Evolutionary conservation across 176 grass and related monocot species (phyloP), one percentile per base, ranked within the genome.

Genomic region (Neostapfia colusana): DNA sequence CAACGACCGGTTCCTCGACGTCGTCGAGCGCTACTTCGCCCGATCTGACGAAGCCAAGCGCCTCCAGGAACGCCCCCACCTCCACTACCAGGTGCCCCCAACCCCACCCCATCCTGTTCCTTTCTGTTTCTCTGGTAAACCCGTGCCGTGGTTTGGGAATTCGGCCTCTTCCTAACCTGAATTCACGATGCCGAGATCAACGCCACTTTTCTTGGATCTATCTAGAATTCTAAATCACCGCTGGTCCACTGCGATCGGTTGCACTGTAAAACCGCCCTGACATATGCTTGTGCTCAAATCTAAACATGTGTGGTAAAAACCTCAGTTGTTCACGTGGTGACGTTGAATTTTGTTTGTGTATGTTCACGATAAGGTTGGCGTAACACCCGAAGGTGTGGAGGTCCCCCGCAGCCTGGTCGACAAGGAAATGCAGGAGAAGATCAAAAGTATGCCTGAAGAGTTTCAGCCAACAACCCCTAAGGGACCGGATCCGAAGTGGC

Each of bases 401-500:
- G 68, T 99, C 69, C 95, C 95, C 10, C 89, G 95, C 57, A 95
- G 92, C 54, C 63, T 99, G 31, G 92, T 99, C 6, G 95, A 99
- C 83, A 82, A 84, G 67, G 81, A 95, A 71, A 92, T 99, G 73
- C 87, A 95, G 71, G 85, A 84, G 61, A 95, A 75, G 82, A 90
- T 99, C 58, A 95, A 49, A 62, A 83, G 49, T 16, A 92, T 99
- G 77, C 91, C 92, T 0, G 55, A 88, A n/a, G 91, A 92, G 62
- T 88, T 85, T 63, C 85, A 89, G 65, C 95, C 95, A 34, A 73
- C 87, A 25, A 99, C 83, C 1, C 95, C 95, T 6, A 75, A 76
- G 59, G 95, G 95, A 16, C 95, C 95, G 7, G 95, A 95, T 74
- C 95, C 89, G 0, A 99, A 99, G 83, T 99, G 92, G 95, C 87